Conservation (phyloP, 495 filamentous ascomycete genomes). For the Tuber melanosporum region DNA sequence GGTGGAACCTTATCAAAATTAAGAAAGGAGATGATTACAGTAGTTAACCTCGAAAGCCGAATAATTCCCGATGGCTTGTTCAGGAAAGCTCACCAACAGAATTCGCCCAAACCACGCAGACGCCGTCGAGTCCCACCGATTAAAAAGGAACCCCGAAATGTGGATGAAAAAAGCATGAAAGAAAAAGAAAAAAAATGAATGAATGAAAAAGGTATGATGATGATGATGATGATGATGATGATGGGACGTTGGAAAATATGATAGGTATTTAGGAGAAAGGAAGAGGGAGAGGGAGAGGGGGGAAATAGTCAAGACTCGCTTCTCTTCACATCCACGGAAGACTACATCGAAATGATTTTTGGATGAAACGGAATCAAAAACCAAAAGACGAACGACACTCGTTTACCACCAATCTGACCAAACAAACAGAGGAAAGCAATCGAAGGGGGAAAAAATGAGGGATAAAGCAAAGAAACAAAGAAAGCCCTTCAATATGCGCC, state of each 20-base stretch:
- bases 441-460: constrained; percentile 5
- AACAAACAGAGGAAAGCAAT: constrained; percentile 10
- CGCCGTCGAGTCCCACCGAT: constrained; percentile 28
- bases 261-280: constrained; percentile 2
- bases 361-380: constrained; percentile 21
- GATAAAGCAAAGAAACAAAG: constrained; percentile 17
- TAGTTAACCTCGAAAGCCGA: constrained; percentile 29
- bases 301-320: neutral
- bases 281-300: neutral
- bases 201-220: constrained; percentile 9
- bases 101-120: constrained; percentile 20
- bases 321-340: neutral
- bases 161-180: constrained; percentile 27
- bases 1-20: constrained; percentile 31
- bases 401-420: constrained; percentile 25
- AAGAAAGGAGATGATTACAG: constrained; percentile 30
- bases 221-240: neutral
- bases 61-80: constrained; percentile 28
- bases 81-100: constrained; percentile 33
- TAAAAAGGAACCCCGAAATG: neutral
- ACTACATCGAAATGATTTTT: constrained; percentile 23
- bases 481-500: constrained; percentile 36
- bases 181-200: constrained; percentile 23
- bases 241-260: neutral
- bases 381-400: constrained; percentile 14